Evolutionary conservation across 495 filamentous ascomycete genomes (phyloP), one percentile per base, ranked within the genome.

Genomic region (Baudoinia panamericana): DNA sequence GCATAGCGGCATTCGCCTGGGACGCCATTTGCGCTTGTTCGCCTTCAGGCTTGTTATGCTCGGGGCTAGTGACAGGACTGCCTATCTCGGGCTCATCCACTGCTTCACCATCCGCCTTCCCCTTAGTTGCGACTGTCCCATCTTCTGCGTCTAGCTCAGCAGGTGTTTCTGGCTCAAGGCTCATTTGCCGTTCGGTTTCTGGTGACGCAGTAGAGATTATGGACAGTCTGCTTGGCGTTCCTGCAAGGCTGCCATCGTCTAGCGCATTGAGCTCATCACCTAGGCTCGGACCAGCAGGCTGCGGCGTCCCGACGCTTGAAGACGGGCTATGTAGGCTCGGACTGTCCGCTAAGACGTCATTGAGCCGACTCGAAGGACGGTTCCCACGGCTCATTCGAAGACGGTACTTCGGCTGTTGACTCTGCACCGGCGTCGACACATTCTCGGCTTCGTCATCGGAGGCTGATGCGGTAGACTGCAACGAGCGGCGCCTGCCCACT

Each of bases 231-330:
- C 64, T 67, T 17, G 66, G 66, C 12, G 66, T 69, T 8, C 58
- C 61, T 32, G 62, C 69, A 28, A 63, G 61, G 39, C 81, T 81
- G 36, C 78, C 76, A 39, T 78, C 76, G 29, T 64, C 76, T 9
- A 93, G 62, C 40, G 85, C 78, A 15, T 76, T 84, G 30, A 97
- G 70, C 54, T 97, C 90, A 16, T 86, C 84, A 57, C 85, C 93
- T 41, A 97, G 63, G 54, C 80, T 95, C 62, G 94, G 82, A 2
- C 73, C 74, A 46, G 66, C 69, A 30, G 70, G 36, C 25, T 38
- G 43, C 2, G 39, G 40, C n/a, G 47, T 50, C n/a, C 47, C 47
- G 7, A 15, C 36, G 26, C 41, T 45, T 1, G 35, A 63, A 18
- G 72, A 68, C 61, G 67, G 39, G 62, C 54, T 30, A 53, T 62